A percentile compares a stretch with the other conserved stretches of the same genome.
phyloP scores from a whole-genome alignment of 352 stramenopile genomes.

The Globisporangium viniferum region DNA sequence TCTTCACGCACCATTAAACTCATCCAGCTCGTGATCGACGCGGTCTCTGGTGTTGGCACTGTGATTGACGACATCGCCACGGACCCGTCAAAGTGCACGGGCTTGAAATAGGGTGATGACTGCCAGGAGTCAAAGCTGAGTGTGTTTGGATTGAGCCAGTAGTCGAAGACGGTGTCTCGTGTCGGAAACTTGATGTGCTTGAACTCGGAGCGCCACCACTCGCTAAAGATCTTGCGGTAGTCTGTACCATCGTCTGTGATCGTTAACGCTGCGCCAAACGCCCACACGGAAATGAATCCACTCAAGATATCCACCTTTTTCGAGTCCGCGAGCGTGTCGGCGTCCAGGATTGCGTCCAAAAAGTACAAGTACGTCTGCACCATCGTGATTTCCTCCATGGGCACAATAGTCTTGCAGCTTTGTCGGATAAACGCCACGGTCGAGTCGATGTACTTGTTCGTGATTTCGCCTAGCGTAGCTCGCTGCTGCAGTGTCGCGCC shows the following conservation, averaged over 20 bases:
- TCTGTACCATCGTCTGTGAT: conserved; percentile 92
- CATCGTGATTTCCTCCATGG: conserved; percentile 88
- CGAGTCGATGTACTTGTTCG: conserved; percentile 88
- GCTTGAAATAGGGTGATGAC: conserved; percentile 90
- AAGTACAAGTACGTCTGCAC: conserved; percentile 93
- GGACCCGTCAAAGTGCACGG: conserved; percentile 71
- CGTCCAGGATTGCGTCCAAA: conserved; percentile 82
- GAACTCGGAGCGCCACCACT: conserved; percentile 93
- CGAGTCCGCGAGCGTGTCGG: conserved; percentile 50
- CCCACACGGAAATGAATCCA: conserved; percentile 93
- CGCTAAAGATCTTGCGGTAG: conserved; percentile 92
- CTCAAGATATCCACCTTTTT: conserved; percentile 85
- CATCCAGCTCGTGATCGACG: conserved; percentile 93
- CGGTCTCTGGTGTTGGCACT: conserved; percentile 92
- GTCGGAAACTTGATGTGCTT: conserved; percentile 94
- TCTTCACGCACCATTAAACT: conserved; percentile 89
- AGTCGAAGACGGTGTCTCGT: conserved; percentile 95
- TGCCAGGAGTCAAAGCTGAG: conserved; percentile 92
- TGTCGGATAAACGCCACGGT: conserved; percentile 86
- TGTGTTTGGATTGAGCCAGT: conserved; percentile 91
- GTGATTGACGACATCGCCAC: conserved; percentile 84
- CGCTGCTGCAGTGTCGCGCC: conserved; percentile 54
- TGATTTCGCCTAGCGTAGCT: conserved; percentile 41
- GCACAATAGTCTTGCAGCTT: conserved; percentile 87
- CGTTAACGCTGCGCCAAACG: conserved; percentile 86